These are phyloP conservation scores for Aspergillus costaricaensis DNA, from an alignment of 2,329 filamentous ascomycete genomes.

Conservation along the genomic window DNA sequence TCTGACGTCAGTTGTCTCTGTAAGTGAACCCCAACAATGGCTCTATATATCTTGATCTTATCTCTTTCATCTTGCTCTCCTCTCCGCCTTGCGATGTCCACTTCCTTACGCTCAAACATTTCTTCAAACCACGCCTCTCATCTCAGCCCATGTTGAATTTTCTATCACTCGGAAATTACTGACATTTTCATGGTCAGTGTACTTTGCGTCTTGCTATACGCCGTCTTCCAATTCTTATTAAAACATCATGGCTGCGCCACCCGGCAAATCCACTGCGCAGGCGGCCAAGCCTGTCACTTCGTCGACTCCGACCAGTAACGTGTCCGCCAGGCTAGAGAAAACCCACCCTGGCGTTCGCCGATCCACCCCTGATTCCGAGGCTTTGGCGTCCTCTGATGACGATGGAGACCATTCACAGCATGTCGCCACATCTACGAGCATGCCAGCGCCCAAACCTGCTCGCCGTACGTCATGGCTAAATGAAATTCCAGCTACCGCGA, in stretches of 20 bases:
- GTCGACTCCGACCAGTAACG: constrained; percentile 57
- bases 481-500: constrained; percentile 69
- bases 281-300: constrained; percentile 42
- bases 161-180: not conserved
- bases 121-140: no score
- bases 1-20: constrained; percentile 1
- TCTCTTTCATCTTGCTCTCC: not conserved
- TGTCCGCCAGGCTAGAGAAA: constrained; percentile 72
- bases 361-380: constrained; percentile 92
- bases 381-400: constrained; percentile 90
- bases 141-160: not conserved
- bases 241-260: constrained; percentile 45
- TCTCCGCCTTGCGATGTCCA: no score
- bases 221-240: not conserved
- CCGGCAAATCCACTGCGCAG: constrained; percentile 27
- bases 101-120: no score
- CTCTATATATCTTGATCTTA: not conserved
- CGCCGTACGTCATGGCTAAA: constrained; percentile 84
- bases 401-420: constrained; percentile 70
- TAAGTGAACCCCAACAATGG: not conserved
- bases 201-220: not conserved
- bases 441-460: constrained; percentile 62
- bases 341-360: constrained; percentile 68
- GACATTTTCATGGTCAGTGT: not conserved
- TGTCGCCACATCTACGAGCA: constrained; percentile 49